Conservation (phyloP, 2,329 filamentous ascomycete genomes). For the Microcyclosporella mali region DNA sequence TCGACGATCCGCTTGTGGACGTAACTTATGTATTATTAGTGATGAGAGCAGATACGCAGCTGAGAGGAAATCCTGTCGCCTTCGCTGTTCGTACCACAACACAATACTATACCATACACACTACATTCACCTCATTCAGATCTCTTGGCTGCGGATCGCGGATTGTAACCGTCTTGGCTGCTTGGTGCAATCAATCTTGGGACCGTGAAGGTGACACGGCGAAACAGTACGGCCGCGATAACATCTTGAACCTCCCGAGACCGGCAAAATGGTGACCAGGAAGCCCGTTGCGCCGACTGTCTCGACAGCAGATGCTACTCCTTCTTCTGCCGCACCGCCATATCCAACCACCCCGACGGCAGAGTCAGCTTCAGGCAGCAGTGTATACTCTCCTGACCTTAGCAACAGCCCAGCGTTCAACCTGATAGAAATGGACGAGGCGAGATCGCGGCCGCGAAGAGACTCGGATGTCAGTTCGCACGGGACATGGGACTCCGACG, state of each 20-base stretch:
- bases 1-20: too few species aligned
- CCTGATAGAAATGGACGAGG: conserved; percentile 32
- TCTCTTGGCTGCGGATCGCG: too few species aligned
- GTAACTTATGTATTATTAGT: too few species aligned
- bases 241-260: too few species aligned
- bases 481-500: conserved; percentile 32
- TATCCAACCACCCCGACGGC: conserved; percentile 40
- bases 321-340: conserved; percentile 36
- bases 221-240: too few species aligned
- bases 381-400: conserved; percentile 32
- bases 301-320: conserved; percentile 35
- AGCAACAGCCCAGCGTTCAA: conserved; percentile 36
- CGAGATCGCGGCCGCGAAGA: conserved; percentile 20
- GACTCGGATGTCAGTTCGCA: conserved; percentile 34
- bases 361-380: conserved; percentile 21
- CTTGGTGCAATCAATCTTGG: too few species aligned
- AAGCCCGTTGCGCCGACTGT: conserved; percentile 36
- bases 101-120: too few species aligned
- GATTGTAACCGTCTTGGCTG: too few species aligned
- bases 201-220: too few species aligned
- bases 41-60: neutral
- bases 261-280: conserved; percentile 38
- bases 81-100: neutral
- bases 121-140: too few species aligned
- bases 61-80: conserved; percentile 3